A percentile compares a stretch with the other conserved stretches of the same genome.
Conservation (phyloP, 768 basidiomycete genomes). For the Dendrothele bispora region DNA sequence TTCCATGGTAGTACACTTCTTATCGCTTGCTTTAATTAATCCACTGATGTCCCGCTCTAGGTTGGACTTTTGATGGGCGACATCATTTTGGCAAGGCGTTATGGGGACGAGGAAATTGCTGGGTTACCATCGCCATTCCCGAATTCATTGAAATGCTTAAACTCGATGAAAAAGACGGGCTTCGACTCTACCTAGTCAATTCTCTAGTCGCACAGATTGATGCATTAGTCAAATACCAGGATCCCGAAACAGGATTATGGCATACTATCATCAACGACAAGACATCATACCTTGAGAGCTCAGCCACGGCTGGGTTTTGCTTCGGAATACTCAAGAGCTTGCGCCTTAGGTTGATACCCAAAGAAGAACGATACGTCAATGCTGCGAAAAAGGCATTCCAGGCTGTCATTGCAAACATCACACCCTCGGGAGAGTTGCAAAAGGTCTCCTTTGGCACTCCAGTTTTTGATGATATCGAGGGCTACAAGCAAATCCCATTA, state of each 20-base stretch:
- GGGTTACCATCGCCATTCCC: conserved; percentile 46
- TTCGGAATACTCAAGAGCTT: conserved; percentile 46
- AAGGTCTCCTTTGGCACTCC: conserved; percentile 55
- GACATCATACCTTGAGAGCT: conserved; percentile 49
- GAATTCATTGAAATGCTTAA: conserved; percentile 49
- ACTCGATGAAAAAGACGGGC: conserved; percentile 38
- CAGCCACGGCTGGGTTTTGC: conserved; percentile 47
- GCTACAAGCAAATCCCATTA: conserved; percentile 49
- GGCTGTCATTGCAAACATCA: conserved; percentile 44
- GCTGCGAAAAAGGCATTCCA: conserved; percentile 39
- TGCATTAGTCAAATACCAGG: conserved; percentile 45
- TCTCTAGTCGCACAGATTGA: conserved; percentile 47
- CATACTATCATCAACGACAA: conserved; percentile 52
- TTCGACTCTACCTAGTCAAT: conserved; percentile 40
- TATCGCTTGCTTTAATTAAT: too few relatives aligned
- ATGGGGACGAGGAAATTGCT: conserved; percentile 60
- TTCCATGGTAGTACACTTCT: conserved; percentile 53
- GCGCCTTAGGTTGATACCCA: conserved; percentile 41
- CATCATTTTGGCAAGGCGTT: conserved; percentile 46
- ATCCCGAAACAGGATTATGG: conserved; percentile 47
- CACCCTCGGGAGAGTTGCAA: conserved; percentile 42
- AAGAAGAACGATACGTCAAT: conserved; percentile 36
- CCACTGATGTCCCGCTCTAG: conserved; percentile 16
- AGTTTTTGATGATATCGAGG: conserved; percentile 46
- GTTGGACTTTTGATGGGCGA: conserved; percentile 45